These are phyloP conservation scores for Tinospora cordifolia DNA, from an alignment of 164 flowering plant genomes.

Conservation along the genomic window DNA sequence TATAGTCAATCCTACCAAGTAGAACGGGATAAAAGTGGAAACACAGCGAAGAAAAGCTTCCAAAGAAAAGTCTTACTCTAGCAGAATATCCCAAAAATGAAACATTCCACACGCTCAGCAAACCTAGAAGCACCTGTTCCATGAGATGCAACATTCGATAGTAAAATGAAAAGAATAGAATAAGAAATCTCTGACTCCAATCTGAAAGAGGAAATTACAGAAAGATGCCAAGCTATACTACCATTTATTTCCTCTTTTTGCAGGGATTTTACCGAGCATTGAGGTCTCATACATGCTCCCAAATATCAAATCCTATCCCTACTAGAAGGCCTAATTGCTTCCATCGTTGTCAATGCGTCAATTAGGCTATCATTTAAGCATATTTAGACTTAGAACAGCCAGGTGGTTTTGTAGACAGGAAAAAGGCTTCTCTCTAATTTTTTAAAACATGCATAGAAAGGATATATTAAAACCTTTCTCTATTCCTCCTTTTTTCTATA, in stretches of 20 bases:
- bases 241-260: neutral
- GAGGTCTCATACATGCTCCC: neutral
- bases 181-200: neutral
- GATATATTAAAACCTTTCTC: too few species aligned
- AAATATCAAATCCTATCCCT: neutral
- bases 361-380: too few species aligned
- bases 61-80: constrained; percentile 51
- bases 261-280: too few species aligned
- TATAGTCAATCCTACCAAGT: neutral
- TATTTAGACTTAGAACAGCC: too few species aligned
- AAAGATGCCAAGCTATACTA: neutral
- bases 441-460: too few species aligned
- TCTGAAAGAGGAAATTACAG: neutral
- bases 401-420: too few species aligned
- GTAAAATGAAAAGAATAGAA: neutral
- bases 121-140: constrained; percentile 78
- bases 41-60: constrained; percentile 1
- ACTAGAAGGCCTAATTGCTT: too few species aligned
- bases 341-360: too few species aligned
- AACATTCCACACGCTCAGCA: constrained; percentile 93
- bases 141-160: neutral
- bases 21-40: neutral
- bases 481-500: too few species aligned
- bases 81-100: constrained; percentile 92
- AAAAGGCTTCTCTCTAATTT: too few species aligned